Evolutionary conservation across 163 green algal genomes (phyloP), one percentile per base, ranked within the genome.

Genomic region (Volvox carteri): DNA sequence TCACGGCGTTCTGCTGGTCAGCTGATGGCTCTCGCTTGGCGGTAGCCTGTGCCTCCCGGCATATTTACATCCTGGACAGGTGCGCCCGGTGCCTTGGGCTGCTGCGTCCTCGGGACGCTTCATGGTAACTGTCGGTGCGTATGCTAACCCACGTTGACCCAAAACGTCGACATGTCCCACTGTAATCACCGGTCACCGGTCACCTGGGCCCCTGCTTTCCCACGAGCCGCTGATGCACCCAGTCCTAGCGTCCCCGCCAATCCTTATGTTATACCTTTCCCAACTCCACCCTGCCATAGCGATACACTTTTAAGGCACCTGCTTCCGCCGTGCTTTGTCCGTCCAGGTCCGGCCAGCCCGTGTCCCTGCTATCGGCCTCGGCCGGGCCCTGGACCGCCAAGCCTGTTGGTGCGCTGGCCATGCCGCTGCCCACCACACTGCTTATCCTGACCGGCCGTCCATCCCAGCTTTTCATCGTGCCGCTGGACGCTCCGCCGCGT

Each of bases 51-150:
- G 28, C 6, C 16, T 89, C 84, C 5, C 70, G 84, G 1, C 54
- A 84, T 42, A n/a, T 89, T 14, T 89, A 89, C 41, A 35, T 89
- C 2, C 54, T 89, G 18, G 72, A 89, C 72, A 89, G 84, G 84
- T 89, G 54, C n/a, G 80, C 21, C 28, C 54, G 54, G 54, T n/a
- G n/a, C n/a, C n/a, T n/a, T n/a, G n/a, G n/a, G n/a, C n/a, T n/a
- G n/a, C n/a, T n/a, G n/a, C n/a, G n/a, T n/a, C n/a, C n/a, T n/a
- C n/a, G n/a, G n/a, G n/a, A n/a, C n/a, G n/a, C n/a, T n/a, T n/a
- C n/a, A n/a, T n/a, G n/a, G n/a, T n/a, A n/a, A n/a, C n/a, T n/a
- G n/a, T n/a, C n/a, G n/a, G n/a, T n/a, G n/a, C n/a, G n/a, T n/a
- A n/a, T n/a, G n/a, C n/a, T n/a, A n/a, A n/a, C n/a, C n/a, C n/a